phyloP scores from a whole-genome alignment of 495 filamentous ascomycete species.

The Haplographium delicatum region DNA sequence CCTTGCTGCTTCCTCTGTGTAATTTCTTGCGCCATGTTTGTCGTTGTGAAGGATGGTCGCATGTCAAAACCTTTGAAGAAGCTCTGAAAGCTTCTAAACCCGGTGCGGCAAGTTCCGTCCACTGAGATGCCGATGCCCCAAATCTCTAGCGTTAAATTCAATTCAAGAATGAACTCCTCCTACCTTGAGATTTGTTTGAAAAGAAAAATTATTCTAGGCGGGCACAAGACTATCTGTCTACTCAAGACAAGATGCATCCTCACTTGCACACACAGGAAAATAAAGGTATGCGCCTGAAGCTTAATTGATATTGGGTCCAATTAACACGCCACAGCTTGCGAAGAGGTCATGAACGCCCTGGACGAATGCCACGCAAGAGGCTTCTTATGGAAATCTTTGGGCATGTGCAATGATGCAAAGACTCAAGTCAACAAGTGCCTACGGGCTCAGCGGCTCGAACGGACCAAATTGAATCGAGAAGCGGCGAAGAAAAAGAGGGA shows the following conservation, averaged over 20 bases:
- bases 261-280: conserved; percentile 91
- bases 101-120: background rate
- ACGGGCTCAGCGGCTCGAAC: conserved; percentile 67
- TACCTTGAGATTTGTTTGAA: too few species aligned
- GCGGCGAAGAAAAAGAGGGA: conserved; percentile 61
- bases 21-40: conserved; percentile 26
- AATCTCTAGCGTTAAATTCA: too few species aligned
- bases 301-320: background rate
- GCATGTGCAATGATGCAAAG: conserved; percentile 87
- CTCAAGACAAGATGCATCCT: conserved; percentile 74
- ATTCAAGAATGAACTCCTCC: background rate
- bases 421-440: conserved; percentile 76
- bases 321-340: conserved; percentile 60
- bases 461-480: conserved; percentile 71
- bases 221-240: conserved; percentile 3
- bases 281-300: conserved; percentile 49
- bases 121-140: background rate
- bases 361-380: conserved; percentile 93
- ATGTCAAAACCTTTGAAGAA: conserved; percentile 1
- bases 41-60: conserved; percentile 4
- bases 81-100: conserved; percentile 1
- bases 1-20: conserved; percentile 77
- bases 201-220: background rate
- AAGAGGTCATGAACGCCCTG: conserved; percentile 84
- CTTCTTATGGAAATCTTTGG: conserved; percentile 81